Conservation (phyloP, 495 filamentous ascomycete genomes). For the Penicillium arizonense region DNA sequence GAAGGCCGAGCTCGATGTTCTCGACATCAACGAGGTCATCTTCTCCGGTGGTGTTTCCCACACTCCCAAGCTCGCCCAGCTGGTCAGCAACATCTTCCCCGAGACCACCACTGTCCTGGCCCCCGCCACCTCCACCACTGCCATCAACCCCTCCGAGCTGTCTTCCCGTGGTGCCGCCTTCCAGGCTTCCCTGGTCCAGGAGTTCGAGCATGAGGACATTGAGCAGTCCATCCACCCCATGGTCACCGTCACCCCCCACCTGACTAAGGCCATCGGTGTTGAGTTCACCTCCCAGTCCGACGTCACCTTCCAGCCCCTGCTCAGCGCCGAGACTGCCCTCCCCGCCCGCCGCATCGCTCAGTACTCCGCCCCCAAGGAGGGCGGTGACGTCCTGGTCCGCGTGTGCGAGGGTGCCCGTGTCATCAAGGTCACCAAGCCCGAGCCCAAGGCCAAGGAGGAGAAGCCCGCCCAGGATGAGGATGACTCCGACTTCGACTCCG, state of each 20-base stretch:
- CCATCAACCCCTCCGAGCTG: slow-evolving; percentile 92
- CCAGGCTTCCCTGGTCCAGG: slow-evolving; percentile 87
- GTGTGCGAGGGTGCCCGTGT: slow-evolving; percentile 81
- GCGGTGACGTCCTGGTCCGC: slow-evolving; percentile 82
- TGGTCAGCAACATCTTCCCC: slow-evolving; percentile 76
- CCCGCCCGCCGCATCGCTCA: slow-evolving; percentile 81
- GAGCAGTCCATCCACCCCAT: slow-evolving; percentile 93
- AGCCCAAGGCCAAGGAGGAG: slow-evolving; percentile 70
- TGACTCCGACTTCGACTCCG: slow-evolving; percentile 62
- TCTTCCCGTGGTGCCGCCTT: slow-evolving; percentile 88
- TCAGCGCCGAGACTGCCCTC: slow-evolving; percentile 82
- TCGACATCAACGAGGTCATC: slow-evolving; percentile 95
- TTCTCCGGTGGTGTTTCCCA: slow-evolving; percentile 90
- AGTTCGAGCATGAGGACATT: slow-evolving; percentile 91
- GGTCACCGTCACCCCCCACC: slow-evolving; percentile 90
- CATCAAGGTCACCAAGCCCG: slow-evolving; percentile 87
- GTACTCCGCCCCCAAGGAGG: slow-evolving; percentile 68
- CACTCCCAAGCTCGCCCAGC: slow-evolving; percentile 84
- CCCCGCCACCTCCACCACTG: slow-evolving; percentile 69
- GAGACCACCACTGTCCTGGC: slow-evolving; percentile 74
- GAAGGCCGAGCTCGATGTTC: slow-evolving; percentile 87
- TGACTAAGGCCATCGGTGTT: slow-evolving; percentile 84
- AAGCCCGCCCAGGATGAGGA: slow-evolving; percentile 59
- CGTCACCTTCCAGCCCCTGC: slow-evolving; percentile 71
- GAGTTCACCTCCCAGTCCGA: slow-evolving; percentile 64